These are phyloP conservation scores for Candida andamanensis DNA, from an alignment of 805 yeast genomes.

Conservation along the genomic window DNA sequence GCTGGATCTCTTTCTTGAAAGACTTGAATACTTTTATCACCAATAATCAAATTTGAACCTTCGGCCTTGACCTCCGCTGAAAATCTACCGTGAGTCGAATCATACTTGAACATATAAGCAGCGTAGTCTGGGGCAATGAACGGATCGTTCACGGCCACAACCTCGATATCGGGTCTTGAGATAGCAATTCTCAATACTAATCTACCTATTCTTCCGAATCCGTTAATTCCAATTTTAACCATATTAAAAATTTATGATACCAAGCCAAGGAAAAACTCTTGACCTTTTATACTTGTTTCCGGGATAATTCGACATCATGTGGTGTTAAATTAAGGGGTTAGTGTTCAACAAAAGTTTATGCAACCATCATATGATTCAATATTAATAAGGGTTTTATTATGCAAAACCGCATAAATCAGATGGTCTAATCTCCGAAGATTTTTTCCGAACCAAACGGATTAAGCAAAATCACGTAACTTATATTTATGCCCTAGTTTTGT, in stretches of 20 bases:
- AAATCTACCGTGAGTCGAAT: constrained; percentile 32
- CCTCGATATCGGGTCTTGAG: constrained; percentile 26
- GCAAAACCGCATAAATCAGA: no score
- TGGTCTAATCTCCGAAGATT: no score
- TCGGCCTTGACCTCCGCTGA: constrained; percentile 23
- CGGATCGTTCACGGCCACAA: constrained; percentile 31
- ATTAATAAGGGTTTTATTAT: no score
- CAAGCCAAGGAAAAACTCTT: background rate
- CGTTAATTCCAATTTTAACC: constrained; percentile 31
- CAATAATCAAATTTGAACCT: constrained; percentile 21
- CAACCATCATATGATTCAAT: no score
- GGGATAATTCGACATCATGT: no score
- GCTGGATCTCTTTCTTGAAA: constrained; percentile 33
- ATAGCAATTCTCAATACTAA: constrained; percentile 30
- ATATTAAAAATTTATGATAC: constrained; percentile 7
- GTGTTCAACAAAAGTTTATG: no score
- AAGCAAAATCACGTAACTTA: background rate
- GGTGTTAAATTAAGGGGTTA: no score
- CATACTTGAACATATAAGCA: constrained; percentile 33
- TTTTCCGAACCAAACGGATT: no score
- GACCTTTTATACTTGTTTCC: no score
- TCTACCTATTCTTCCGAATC: constrained; percentile 34
- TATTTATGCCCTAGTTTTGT: constrained; percentile 67
- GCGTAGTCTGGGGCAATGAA: constrained; percentile 32
- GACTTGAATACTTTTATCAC: constrained; percentile 24